Conservation (phyloP, 2,329 filamentous ascomycete species). For the Grosmannia serpens region DNA sequence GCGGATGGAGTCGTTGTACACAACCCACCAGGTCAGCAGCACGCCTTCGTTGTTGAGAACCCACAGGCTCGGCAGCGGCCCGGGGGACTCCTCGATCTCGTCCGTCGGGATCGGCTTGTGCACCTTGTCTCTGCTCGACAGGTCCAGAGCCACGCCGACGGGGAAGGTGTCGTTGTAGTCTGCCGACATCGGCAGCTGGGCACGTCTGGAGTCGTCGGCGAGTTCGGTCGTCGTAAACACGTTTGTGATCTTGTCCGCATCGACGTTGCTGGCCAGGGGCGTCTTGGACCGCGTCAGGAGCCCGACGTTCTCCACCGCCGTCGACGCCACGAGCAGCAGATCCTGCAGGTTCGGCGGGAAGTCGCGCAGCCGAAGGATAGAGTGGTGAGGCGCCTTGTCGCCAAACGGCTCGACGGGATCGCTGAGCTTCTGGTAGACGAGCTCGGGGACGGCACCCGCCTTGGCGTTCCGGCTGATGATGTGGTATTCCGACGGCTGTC, state of each 20-base stretch:
- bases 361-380: constrained; percentile 62
- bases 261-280: constrained; percentile 49
- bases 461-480: constrained; percentile 58
- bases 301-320: constrained; percentile 67
- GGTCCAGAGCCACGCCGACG: constrained; percentile 69
- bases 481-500: constrained; percentile 61
- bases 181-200: constrained; percentile 61
- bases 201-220: constrained; percentile 62
- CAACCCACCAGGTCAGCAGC: constrained; percentile 78
- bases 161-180: constrained; percentile 60
- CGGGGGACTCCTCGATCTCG: constrained; percentile 66
- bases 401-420: constrained; percentile 67
- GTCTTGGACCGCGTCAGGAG: constrained; percentile 63
- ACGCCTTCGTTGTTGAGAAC: constrained; percentile 82
- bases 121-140: constrained; percentile 73
- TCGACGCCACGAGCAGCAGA: constrained; percentile 70
- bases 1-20: constrained; percentile 79
- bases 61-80: constrained; percentile 73
- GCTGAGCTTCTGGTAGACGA: constrained; percentile 61
- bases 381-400: constrained; percentile 61
- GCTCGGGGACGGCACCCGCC: constrained; percentile 33
- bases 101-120: constrained; percentile 65
- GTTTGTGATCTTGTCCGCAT: constrained; percentile 47
- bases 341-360: constrained; percentile 76
- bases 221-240: constrained; percentile 65